Percentiles rank a stretch among this genome's conserved stretches.
These are phyloP conservation scores for Dimocarpus longan DNA, from an alignment of 345 rosid genomes.

Conservation along the genomic window DNA sequence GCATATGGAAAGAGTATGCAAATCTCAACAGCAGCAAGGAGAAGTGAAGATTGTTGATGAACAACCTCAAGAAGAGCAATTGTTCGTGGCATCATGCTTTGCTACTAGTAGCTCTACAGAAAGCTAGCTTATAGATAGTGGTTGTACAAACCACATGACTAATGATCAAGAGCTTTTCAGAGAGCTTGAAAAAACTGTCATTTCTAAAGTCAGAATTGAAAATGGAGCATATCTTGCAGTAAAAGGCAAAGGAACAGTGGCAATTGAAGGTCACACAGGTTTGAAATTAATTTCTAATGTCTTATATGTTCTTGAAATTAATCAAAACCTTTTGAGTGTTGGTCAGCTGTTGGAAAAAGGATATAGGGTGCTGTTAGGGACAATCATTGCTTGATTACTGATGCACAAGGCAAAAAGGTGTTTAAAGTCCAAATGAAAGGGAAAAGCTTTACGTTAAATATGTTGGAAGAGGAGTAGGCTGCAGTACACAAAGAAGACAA, in stretches of 20 bases:
- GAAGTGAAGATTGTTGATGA: slow-evolving; percentile 4
- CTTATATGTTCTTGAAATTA: too few species aligned
- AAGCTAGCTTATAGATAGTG: neutral
- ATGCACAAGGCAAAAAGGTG: slow-evolving; percentile 5
- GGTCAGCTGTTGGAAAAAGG: neutral
- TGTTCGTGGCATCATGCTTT: neutral
- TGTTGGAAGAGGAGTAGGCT: too few species aligned
- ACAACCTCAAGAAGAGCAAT: slow-evolving; percentile 3
- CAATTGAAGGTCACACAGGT: neutral
- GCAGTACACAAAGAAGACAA: neutral
- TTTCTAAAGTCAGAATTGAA: neutral
- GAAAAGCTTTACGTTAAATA: too few species aligned
- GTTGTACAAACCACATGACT: neutral
- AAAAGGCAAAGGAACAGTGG: neutral
- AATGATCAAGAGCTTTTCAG: neutral
- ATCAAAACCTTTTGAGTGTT: too few species aligned
- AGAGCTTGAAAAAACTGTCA: neutral
- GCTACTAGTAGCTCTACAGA: neutral
- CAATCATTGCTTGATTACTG: neutral
- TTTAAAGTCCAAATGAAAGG: neutral
- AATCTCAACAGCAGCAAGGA: neutral
- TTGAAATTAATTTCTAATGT: slow-evolving; percentile 5
- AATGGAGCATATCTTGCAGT: neutral
- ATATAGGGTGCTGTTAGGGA: neutral
- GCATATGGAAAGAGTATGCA: slow-evolving; percentile 9